These are phyloP conservation scores for Arctium lappa DNA, from an alignment of 129 eudicot genomes.

Conservation along the genomic window DNA sequence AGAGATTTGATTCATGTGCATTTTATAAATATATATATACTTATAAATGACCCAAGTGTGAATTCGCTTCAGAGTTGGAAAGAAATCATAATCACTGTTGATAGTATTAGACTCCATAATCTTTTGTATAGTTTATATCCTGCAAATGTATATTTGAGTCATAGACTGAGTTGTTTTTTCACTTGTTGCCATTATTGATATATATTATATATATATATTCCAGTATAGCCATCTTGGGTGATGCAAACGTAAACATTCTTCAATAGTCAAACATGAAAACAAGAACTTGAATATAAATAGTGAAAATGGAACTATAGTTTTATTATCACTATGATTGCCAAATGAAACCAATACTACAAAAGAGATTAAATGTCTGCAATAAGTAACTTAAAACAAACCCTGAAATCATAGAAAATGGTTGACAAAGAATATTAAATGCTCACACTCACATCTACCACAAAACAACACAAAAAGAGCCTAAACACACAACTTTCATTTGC, in stretches of 20 bases:
- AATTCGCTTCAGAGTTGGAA: too few relatives aligned
- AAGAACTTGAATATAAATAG: not conserved
- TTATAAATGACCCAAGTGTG: too few relatives aligned
- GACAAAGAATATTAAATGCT: slow-evolving; percentile 3
- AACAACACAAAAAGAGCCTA: slow-evolving; percentile 5
- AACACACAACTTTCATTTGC: slow-evolving; percentile 14
- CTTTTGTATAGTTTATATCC: too few relatives aligned
- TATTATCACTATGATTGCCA: slow-evolving; percentile 9
- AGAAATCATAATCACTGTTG: too few relatives aligned
- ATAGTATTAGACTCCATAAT: too few relatives aligned
- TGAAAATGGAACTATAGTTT: not conserved
- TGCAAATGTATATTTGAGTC: too few relatives aligned
- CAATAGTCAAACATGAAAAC: not conserved
- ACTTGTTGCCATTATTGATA: too few relatives aligned
- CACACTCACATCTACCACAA: not conserved
- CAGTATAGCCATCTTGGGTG: too few relatives aligned
- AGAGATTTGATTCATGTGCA: too few relatives aligned
- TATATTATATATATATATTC: too few relatives aligned
- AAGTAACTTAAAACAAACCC: slow-evolving; percentile 3
- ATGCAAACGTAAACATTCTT: not conserved
- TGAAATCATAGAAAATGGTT: slow-evolving; percentile 4
- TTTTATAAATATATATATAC: too few relatives aligned
- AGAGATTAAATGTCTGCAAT: not conserved
- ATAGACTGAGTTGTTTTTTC: too few relatives aligned
- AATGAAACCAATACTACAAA: not conserved